Conservation (phyloP, 257 asterid species). For the Gentiana macrophylla region DNA sequence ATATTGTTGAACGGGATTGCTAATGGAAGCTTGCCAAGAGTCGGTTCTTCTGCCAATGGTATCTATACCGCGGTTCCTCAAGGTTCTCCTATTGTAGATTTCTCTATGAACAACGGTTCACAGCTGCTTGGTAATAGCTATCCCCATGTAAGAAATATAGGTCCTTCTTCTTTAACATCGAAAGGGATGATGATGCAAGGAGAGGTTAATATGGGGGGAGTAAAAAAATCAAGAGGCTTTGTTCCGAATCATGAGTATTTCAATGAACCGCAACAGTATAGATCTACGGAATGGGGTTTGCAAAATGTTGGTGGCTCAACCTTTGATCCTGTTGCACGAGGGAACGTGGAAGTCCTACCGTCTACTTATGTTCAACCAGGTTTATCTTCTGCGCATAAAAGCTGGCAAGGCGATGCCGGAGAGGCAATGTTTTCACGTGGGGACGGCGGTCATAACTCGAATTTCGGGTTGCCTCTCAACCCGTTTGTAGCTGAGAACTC, state of each 20-base stretch:
- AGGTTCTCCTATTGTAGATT: slow-evolving; percentile 35
- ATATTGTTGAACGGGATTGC: slow-evolving; percentile 25
- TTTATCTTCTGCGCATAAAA: slow-evolving; percentile 25
- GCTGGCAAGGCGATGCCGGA: slow-evolving; percentile 16
- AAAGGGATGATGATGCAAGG: slow-evolving; percentile 27
- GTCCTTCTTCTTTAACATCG: slow-evolving; percentile 21
- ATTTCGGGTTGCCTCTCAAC: slow-evolving; percentile 20
- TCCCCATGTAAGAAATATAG: slow-evolving; percentile 26
- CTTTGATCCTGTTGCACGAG: slow-evolving; percentile 18
- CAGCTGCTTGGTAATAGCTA: slow-evolving; percentile 30
- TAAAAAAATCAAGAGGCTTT: slow-evolving; percentile 33
- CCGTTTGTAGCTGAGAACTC: slow-evolving; percentile 20
- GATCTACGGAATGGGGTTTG: slow-evolving; percentile 43
- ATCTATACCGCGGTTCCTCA: slow-evolving; percentile 30
- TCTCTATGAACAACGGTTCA: slow-evolving; percentile 30
- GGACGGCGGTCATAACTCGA: slow-evolving; percentile 11
- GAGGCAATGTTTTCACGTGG: slow-evolving; percentile 16
- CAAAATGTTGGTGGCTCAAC: slow-evolving; percentile 33
- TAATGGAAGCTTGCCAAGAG: slow-evolving; percentile 23
- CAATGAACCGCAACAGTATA: slow-evolving; percentile 30
- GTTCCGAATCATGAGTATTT: slow-evolving; percentile 36
- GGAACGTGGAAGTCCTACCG: slow-evolving; percentile 23
- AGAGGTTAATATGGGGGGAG: slow-evolving; percentile 24
- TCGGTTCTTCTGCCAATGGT: slow-evolving; percentile 22
- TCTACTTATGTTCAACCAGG: slow-evolving; percentile 30